Evolutionary conservation across 176 grass and related monocot species (phyloP).

Genomic region (Hsuehochloa calcarea): DNA sequence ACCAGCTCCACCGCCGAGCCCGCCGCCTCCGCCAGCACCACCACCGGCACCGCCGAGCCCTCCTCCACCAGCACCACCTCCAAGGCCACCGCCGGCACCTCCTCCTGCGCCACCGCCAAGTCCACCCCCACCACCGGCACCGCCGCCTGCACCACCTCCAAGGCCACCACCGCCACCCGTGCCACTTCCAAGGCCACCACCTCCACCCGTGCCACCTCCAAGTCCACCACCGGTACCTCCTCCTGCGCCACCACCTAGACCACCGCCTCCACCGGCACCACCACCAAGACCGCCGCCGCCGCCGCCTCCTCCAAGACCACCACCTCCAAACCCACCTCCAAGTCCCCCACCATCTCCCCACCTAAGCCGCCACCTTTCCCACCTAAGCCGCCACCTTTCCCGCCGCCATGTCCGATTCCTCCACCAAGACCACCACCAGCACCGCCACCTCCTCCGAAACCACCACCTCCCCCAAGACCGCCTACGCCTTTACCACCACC

Average conservation of each 20-base stretch:
- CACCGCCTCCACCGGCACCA: neutral
- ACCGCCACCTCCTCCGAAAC: constrained; percentile 12
- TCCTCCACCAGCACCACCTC: neutral
- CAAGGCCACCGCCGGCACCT: neutral
- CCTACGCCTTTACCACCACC: constrained; percentile 27
- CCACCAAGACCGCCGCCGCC: neutral
- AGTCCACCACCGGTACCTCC: neutral
- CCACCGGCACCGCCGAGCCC: neutral
- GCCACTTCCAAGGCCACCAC: neutral
- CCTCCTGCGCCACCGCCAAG: neutral
- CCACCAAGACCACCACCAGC: neutral
- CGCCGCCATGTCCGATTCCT: neutral
- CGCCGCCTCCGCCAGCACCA: neutral
- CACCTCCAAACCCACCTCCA: neutral
- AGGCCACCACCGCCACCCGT: neutral
- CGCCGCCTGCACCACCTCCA: neutral
- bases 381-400: neutral
- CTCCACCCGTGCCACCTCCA: neutral
- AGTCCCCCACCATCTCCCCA: neutral
- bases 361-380: neutral
- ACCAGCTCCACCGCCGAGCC: neutral
- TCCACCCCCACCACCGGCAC: neutral
- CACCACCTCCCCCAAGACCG: neutral
- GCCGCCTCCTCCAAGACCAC: neutral
- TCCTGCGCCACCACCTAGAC: neutral